These are phyloP conservation scores for Alternaria arbusti DNA, from an alignment of 2,329 filamentous ascomycete genomes.

Conservation along the genomic window DNA sequence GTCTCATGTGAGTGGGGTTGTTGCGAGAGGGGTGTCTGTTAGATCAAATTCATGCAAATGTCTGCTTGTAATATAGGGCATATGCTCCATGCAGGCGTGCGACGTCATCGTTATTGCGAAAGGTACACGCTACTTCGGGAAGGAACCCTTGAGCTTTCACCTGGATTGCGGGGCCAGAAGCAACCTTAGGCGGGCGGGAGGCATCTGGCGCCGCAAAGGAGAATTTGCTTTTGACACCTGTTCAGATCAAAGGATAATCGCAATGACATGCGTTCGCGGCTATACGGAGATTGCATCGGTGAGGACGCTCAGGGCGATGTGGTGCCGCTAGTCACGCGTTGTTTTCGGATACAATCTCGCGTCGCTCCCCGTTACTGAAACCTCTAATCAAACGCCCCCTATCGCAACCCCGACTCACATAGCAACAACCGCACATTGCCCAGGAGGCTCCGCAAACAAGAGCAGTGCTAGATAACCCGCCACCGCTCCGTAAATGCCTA, in stretches of 20 bases:
- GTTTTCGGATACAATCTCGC: conserved; percentile 34
- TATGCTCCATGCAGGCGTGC: background rate
- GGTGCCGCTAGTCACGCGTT: conserved; percentile 34
- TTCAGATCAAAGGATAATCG: background rate
- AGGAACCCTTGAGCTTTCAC: conserved; percentile 5
- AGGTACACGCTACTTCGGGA: conserved; percentile 7
- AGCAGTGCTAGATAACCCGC: conserved; percentile 8
- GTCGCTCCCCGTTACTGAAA: conserved; percentile 28
- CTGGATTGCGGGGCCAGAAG: conserved; percentile 17
- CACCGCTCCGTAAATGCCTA: conserved; percentile 16
- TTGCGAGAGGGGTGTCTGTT: background rate
- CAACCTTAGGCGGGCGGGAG: background rate
- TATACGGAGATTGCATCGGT: conserved; percentile 11
- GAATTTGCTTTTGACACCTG: conserved; percentile 9
- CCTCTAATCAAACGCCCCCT: conserved; percentile 36
- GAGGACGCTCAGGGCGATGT: conserved; percentile 11
- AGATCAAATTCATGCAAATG: background rate
- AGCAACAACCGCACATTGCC: conserved; percentile 35
- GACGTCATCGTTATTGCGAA: conserved; percentile 16
- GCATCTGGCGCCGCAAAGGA: background rate
- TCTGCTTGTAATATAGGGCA: background rate
- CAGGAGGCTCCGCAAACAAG: conserved; percentile 22
- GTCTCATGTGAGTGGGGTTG: conserved; percentile 21
- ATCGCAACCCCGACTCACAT: conserved; percentile 15
- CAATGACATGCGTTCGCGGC: conserved; percentile 10